These are phyloP conservation scores for Fusarium haematococcum DNA, from an alignment of 2,329 filamentous ascomycete species.

Conservation along the genomic window DNA sequence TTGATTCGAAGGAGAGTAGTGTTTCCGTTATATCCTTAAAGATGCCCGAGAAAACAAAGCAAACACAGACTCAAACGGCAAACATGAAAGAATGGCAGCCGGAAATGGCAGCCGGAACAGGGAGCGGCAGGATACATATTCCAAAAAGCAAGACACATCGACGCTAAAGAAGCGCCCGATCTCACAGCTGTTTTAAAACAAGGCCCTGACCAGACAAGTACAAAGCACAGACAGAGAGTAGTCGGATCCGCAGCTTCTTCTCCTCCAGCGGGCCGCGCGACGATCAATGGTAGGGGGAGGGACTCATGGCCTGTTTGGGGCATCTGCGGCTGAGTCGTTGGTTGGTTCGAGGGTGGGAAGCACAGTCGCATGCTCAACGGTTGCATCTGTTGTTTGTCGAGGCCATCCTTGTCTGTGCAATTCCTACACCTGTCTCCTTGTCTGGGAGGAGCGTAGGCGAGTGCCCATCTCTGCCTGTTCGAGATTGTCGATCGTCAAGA, in stretches of 20 bases:
- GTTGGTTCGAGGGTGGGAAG: background rate
- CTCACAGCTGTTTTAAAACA: conserved; percentile 2
- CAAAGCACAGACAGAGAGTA: conserved; percentile 25
- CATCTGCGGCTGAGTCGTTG: conserved; percentile 3
- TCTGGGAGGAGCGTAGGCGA: too few relatives aligned
- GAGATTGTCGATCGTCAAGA: background rate
- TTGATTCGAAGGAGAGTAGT: background rate
- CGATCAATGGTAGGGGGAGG: conserved; percentile 23
- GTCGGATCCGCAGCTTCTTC: conserved; percentile 33
- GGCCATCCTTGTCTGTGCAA: background rate
- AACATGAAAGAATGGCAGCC: background rate
- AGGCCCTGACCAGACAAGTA: background rate
- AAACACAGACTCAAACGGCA: background rate
- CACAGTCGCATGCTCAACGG: background rate
- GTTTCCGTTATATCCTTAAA: background rate
- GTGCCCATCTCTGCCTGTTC: background rate
- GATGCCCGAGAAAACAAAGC: background rate
- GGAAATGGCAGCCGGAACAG: background rate
- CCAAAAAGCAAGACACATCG: conserved; percentile 6
- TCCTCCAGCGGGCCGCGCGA: conserved; percentile 22
- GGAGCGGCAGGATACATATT: conserved; percentile 30
- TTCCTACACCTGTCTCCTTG: background rate
- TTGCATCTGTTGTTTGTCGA: conserved; percentile 1
- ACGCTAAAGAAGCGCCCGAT: conserved; percentile 23
- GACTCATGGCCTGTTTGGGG: background rate